Conservation (phyloP, 164 flowering plant species). For the Vitis rupestris region DNA sequence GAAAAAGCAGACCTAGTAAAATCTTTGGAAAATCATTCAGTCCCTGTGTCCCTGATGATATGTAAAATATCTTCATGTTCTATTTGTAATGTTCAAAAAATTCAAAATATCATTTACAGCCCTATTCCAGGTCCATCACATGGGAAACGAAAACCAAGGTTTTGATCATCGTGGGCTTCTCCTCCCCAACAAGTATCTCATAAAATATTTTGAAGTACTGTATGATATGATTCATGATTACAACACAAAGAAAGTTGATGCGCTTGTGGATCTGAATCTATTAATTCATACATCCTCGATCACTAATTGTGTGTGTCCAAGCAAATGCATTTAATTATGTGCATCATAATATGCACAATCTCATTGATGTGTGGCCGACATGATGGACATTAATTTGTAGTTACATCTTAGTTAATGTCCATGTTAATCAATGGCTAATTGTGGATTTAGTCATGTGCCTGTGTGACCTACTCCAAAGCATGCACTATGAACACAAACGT, state of each 20-base stretch:
- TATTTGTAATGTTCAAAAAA: not conserved
- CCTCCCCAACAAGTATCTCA: not conserved
- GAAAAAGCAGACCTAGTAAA: constrained; percentile 9
- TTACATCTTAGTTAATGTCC: not conserved
- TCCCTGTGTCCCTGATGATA: not conserved
- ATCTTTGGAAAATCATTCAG: not conserved
- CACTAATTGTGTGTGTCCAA: not conserved
- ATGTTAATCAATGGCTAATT: not conserved
- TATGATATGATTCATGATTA: not conserved
- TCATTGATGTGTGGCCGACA: not conserved
- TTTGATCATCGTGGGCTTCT: not conserved
- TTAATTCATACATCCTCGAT: not conserved
- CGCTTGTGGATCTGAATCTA: not conserved
- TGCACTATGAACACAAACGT: constrained; percentile 1
- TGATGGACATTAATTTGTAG: not conserved
- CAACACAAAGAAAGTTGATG: not conserved
- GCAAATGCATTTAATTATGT: not conserved
- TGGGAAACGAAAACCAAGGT: no score
- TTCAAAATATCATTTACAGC: not conserved
- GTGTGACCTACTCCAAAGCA: constrained; percentile 24
- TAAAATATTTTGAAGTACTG: not conserved
- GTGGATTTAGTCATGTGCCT: not conserved
- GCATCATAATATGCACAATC: not conserved
- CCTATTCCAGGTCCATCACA: no score
- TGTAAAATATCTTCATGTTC: no score